Percentiles rank a stretch among this genome's conserved stretches.
These are phyloP conservation scores for Saccharomycopsis malanga DNA, from an alignment of 805 yeast species.

Conservation along the genomic window DNA sequence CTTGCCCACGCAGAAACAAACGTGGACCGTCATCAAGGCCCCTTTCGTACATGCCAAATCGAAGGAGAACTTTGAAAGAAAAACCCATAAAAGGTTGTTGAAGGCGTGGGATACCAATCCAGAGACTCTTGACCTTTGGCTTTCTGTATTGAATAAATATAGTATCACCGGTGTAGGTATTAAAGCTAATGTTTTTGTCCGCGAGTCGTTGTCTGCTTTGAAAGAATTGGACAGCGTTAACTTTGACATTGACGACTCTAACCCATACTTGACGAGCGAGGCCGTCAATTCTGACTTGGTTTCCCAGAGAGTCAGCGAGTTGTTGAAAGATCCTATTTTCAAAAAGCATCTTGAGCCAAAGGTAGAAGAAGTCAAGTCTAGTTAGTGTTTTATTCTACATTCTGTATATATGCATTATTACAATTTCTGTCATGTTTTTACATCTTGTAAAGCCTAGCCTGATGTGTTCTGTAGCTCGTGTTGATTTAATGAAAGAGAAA, in stretches of 20 bases:
- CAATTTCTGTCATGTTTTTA: no score
- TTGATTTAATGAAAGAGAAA: no score
- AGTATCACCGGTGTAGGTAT: conserved; percentile 78
- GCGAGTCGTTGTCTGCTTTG: conserved; percentile 39
- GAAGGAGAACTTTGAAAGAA: conserved; percentile 89
- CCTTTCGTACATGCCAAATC: conserved; percentile 93
- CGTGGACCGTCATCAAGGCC: conserved; percentile 89
- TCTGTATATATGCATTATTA: no score
- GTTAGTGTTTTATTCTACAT: no score
- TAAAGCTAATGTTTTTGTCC: conserved; percentile 58
- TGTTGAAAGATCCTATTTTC: conserved; percentile 56
- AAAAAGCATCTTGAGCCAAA: conserved; percentile 27
- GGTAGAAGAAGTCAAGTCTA: conserved; percentile 4
- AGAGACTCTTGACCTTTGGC: conserved; percentile 75
- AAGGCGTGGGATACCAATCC: conserved; percentile 79
- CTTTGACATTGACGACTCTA: conserved; percentile 22
- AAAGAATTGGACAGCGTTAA: conserved; percentile 33
- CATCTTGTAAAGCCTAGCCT: no score
- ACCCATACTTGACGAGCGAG: conserved; percentile 20
- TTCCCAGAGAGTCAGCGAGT: conserved; percentile 52
- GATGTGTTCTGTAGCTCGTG: no score
- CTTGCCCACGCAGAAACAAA: conserved; percentile 62
- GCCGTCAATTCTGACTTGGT: conserved; percentile 32
- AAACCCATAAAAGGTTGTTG: conserved; percentile 68
- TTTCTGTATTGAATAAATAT: conserved; percentile 71